Conservation (phyloP, 306 rosid species). For the Dicorynia guianensis region DNA sequence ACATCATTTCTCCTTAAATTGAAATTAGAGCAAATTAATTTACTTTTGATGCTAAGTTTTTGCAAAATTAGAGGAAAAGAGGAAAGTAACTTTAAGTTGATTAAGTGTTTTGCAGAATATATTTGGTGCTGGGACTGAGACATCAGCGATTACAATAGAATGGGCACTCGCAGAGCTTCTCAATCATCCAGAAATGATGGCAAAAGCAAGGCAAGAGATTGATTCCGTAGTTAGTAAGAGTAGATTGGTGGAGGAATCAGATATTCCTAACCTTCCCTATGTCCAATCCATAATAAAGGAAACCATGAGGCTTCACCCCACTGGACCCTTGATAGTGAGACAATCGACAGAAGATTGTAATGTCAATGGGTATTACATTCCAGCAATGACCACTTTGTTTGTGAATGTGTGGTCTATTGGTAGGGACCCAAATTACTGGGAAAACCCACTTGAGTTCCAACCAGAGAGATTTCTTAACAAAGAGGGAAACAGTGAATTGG, state of each 20-base stretch:
- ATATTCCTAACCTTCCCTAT: conserved; percentile 54
- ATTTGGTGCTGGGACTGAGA: conserved; percentile 49
- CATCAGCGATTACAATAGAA: conserved; percentile 41
- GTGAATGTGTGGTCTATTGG: conserved; percentile 63
- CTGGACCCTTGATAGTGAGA: conserved; percentile 54
- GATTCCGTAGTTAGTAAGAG: conserved; percentile 46
- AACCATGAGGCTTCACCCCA: conserved; percentile 65
- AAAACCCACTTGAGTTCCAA: conserved; percentile 49
- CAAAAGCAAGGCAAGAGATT: conserved; percentile 57
- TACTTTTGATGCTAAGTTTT: no score
- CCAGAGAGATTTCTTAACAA: conserved; percentile 50
- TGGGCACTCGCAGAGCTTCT: conserved; percentile 56
- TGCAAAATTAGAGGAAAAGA: no score
- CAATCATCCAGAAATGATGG: conserved; percentile 53
- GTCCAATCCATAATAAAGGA: conserved; percentile 8
- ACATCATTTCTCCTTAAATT: conserved; percentile 5
- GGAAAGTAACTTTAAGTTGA: no score
- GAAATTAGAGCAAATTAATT: no score
- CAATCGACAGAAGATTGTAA: conserved; percentile 46
- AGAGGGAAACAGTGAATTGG: conserved; percentile 36
- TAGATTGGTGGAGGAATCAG: conserved; percentile 55
- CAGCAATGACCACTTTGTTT: conserved; percentile 49
- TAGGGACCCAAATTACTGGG: conserved; percentile 39
- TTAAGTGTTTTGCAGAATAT: conserved; percentile 16
- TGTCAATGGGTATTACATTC: conserved; percentile 50